Conservation (phyloP, 2,329 filamentous ascomycete species). For the Phoma herbarum region DNA sequence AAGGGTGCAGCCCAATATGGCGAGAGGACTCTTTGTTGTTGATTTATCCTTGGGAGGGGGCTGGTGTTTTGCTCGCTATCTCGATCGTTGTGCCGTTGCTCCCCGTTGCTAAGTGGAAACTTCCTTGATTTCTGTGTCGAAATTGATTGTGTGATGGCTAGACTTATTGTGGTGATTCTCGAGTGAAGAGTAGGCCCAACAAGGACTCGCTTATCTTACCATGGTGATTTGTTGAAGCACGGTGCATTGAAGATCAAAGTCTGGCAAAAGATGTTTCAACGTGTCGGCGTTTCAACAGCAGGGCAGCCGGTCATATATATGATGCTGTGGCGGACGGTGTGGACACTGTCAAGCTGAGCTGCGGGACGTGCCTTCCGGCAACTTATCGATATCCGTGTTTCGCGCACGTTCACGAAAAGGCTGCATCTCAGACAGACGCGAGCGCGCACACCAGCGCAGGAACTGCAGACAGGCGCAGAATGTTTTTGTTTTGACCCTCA, state of each 20-base stretch:
- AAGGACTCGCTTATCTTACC: constrained; percentile 15
- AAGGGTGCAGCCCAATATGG: constrained; percentile 26
- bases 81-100: constrained; percentile 4
- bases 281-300: constrained; percentile 15
- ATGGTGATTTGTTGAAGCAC: constrained; percentile 5
- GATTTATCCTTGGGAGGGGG: constrained; percentile 8
- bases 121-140: constrained; percentile 14
- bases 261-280: constrained; percentile 8
- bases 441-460: constrained; percentile 27
- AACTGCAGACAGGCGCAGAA: constrained; percentile 20
- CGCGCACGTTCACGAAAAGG: constrained; percentile 13
- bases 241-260: constrained; percentile 10
- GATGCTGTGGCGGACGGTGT: constrained; percentile 24
- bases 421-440: constrained; percentile 33
- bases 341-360: constrained; percentile 17
- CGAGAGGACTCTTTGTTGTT: constrained; percentile 12
- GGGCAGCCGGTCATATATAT: constrained; percentile 21
- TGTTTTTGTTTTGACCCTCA: constrained; percentile 42
- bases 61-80: constrained; percentile 8
- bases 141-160: constrained; percentile 10
- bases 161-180: constrained; percentile 2
- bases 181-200: not conserved
- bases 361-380: constrained; percentile 26
- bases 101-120: constrained; percentile 13
- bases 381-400: constrained; percentile 33